Evolutionary conservation across 768 basidiomycete genomes (phyloP), one percentile per base, ranked within the genome.

Genomic region (Collybia mongolica): DNA sequence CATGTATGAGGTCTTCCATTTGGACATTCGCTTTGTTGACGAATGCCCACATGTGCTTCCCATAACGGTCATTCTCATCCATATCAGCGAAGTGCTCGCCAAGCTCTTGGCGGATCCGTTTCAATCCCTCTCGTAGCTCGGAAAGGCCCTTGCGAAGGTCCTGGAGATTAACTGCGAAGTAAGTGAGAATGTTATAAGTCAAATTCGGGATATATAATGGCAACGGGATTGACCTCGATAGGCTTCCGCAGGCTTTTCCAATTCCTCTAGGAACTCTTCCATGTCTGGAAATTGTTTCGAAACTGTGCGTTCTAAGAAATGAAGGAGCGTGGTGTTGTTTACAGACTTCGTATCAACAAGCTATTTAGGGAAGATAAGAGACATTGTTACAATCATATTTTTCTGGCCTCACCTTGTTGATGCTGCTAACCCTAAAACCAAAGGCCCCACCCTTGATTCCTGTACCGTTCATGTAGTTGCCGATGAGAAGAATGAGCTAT

Each of bases 391-490:
- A 8, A 24, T 29, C 17, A 9, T 51, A 1, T 38, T 28, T 32
- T 12, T 24, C 3, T 32, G 39, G 29, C 35, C 71, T 54, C 60
- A 86, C 93, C 79, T 94, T 94, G 73, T 99, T 98, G 69, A 99
- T 95, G 67, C 94, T 96, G 71, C 92, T 93, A 46, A 98, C 84
- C 60, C 90, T 84, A 81, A 99, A 99, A 52, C 96, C 96, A 59
- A 91, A 96, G 1, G 97, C 97, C 26, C 95, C 95, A 48, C 96
- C 96, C 66, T 96, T 97, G 60, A 93, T 80, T 47, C 95, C 93
- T 46, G 93, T 88, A 5, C 94, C 93, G 64, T 99, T 99, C 87
- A 98, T 94, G 67, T 93, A 99, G 66, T 99, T 99, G 38, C 96
- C 96, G 57, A 99, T 83, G 58, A 95, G 78, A 12, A 99, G 84